Conservation (phyloP, 345 rosid species). For the Clausena lansium region DNA sequence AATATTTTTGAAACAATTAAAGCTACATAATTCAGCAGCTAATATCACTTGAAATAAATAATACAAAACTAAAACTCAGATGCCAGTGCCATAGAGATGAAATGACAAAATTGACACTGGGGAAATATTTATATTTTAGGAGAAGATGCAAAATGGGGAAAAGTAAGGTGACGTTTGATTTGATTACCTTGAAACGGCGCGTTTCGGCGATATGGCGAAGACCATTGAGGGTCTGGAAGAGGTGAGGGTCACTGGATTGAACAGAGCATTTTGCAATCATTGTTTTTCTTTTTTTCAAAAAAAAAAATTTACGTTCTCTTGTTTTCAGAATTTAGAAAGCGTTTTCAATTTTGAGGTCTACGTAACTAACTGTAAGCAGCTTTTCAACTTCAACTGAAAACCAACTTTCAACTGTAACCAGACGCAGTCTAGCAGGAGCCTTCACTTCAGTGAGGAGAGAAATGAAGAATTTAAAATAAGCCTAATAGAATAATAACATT, state of each 20-base stretch:
- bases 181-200: slow-evolving; percentile 70
- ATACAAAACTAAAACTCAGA: background rate
- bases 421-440: background rate
- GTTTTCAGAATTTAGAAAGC: too few relatives aligned
- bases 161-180: background rate
- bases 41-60: background rate
- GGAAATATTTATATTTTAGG: background rate
- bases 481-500: background rate
- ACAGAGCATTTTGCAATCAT: slow-evolving; percentile 36
- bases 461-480: background rate
- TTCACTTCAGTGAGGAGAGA: background rate
- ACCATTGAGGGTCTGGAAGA: slow-evolving; percentile 61
- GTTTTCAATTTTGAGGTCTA: background rate
- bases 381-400: background rate
- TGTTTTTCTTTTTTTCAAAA: background rate
- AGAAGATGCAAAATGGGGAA: background rate
- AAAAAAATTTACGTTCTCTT: background rate
- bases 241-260: slow-evolving; percentile 32
- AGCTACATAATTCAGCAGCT: background rate
- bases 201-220: slow-evolving; percentile 65
- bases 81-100: background rate
- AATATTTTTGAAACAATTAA: background rate
- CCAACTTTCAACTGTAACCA: background rate
- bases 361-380: background rate
- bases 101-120: background rate